Percentiles rank a stretch among this genome's conserved stretches.
Evolutionary conservation across 75 land plant genomes (phyloP).

Genomic region (Cunninghamia lanceolata): DNA sequence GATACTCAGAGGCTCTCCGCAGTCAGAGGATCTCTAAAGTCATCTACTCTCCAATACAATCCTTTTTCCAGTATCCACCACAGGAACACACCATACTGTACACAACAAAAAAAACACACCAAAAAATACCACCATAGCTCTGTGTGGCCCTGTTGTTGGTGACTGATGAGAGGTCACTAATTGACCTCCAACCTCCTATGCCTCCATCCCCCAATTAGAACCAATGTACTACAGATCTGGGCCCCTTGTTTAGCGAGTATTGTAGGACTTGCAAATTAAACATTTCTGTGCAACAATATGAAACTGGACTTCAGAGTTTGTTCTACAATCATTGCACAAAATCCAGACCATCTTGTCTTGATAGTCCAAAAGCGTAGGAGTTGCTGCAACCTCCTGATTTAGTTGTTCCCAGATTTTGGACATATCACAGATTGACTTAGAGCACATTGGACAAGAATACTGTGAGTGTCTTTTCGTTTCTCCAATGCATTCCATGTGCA

Average conservation of each 20-base stretch:
- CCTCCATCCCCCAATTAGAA: too few species aligned
- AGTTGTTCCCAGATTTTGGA: constrained; percentile 66
- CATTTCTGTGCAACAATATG: constrained; percentile 90
- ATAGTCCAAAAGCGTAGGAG: constrained; percentile 78
- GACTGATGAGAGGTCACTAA: too few species aligned
- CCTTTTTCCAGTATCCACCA: too few species aligned
- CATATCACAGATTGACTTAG: constrained; percentile 87
- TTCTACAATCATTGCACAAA: constrained; percentile 88
- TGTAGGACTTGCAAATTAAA: constrained; percentile 75
- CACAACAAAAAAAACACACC: too few species aligned
- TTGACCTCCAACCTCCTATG: too few species aligned
- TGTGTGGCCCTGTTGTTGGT: too few species aligned
- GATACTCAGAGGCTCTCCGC: too few species aligned
- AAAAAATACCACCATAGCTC: too few species aligned
- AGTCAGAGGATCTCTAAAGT: too few species aligned
- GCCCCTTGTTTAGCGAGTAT: constrained; percentile 68
- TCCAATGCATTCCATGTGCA: constrained; percentile 77
- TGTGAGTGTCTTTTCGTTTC: constrained; percentile 79
- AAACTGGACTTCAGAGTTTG: constrained; percentile 54
- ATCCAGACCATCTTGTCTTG: constrained; percentile 87
- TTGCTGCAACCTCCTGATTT: constrained; percentile 84
- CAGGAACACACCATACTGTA: too few species aligned
- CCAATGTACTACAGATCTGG: neutral
- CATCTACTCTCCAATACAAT: too few species aligned
- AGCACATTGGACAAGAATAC: constrained; percentile 92